Conservation (phyloP, 164 flowering plant species). For the Sedum album region DNA sequence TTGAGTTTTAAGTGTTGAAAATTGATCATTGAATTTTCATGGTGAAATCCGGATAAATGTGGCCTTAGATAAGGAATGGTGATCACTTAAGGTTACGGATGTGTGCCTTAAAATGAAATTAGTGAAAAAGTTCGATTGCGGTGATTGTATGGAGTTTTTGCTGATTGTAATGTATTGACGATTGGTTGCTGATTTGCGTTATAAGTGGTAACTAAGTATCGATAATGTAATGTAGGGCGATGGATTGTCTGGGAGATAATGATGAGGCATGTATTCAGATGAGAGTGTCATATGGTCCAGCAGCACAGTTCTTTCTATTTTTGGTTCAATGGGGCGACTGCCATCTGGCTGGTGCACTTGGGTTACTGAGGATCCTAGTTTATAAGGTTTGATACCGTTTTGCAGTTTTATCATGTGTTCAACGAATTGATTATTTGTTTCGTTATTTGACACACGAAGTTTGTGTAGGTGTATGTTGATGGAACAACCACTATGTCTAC, state of each 20-base stretch:
- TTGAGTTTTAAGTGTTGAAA: no score
- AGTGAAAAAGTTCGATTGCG: background rate
- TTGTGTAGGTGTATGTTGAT: constrained; percentile 56
- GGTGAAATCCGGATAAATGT: background rate
- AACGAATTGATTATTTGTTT: background rate
- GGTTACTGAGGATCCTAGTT: constrained; percentile 60
- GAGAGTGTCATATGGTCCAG: constrained; percentile 92
- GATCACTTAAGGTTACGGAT: background rate
- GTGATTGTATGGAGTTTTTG: background rate
- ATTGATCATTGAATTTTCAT: no score
- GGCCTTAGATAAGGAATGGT: background rate
- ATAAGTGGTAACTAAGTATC: background rate
- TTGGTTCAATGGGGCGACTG: constrained; percentile 92
- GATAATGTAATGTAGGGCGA: constrained; percentile 43
- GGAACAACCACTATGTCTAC: constrained; percentile 66
- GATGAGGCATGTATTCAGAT: constrained; percentile 94
- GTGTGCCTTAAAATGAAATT: no score
- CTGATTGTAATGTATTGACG: background rate
- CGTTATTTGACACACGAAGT: background rate
- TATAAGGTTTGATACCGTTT: constrained; percentile 36
- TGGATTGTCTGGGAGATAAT: constrained; percentile 68
- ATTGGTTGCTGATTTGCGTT: background rate
- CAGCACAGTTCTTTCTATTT: constrained; percentile 77
- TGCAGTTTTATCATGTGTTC: background rate
- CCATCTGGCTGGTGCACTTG: constrained; percentile 82